Percentiles rank a stretch among this genome's conserved stretches.
Conservation (phyloP, 805 yeast species). For the Ogataea nitratoaversa region DNA sequence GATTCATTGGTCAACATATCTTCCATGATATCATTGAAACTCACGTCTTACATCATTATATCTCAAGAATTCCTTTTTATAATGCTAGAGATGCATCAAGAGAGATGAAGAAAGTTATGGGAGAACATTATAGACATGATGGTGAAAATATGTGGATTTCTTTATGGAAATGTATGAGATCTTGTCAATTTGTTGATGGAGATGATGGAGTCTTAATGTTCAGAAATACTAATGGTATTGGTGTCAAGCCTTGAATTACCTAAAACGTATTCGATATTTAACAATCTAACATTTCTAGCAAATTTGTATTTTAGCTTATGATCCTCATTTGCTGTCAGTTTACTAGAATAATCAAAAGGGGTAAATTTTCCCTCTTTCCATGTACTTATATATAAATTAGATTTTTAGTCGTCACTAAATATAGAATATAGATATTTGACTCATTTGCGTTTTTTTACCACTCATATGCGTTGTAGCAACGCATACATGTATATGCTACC, state of each 20-base stretch:
- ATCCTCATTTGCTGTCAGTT: no score
- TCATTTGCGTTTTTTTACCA: no score
- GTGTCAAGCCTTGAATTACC: constrained; percentile 33
- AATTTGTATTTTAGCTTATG: no score
- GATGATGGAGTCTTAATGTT: constrained; percentile 62
- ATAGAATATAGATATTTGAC: no score
- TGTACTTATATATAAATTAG: no score
- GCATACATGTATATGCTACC: no score
- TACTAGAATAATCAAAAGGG: no score
- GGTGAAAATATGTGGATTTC: constrained; percentile 56
- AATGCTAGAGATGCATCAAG: constrained; percentile 49
- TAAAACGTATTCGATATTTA: no score
- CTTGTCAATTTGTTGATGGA: constrained; percentile 71
- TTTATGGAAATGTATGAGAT: constrained; percentile 54
- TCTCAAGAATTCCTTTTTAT: constrained; percentile 53
- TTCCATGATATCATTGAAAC: constrained; percentile 59
- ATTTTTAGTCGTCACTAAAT: no score
- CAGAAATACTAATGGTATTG: constrained; percentile 51
- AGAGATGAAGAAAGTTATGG: constrained; percentile 51
- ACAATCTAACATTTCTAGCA: no score
- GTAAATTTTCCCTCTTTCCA: no score
- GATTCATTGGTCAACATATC: constrained; percentile 52
- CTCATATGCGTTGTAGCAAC: no score
- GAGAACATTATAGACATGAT: constrained; percentile 43
- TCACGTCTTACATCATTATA: constrained; percentile 54